These are phyloP conservation scores for Immersiella caudata DNA, from an alignment of 495 filamentous ascomycete genomes.

Conservation along the genomic window DNA sequence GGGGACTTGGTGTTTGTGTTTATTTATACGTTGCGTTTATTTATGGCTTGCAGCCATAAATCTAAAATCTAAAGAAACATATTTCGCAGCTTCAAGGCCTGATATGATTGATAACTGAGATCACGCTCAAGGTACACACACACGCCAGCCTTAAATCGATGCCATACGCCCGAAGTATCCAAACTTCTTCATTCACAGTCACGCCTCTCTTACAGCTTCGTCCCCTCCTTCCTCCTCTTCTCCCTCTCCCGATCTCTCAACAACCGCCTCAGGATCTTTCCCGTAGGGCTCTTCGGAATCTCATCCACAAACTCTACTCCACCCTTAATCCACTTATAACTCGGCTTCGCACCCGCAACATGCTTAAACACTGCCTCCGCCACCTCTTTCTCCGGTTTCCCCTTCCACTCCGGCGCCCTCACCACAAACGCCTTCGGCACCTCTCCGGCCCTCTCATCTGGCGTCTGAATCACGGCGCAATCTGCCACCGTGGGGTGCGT, in stretches of 20 bases:
- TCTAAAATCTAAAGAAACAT: too few species aligned
- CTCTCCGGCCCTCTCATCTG: slow-evolving; percentile 75
- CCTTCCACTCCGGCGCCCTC: slow-evolving; percentile 62
- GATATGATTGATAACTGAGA: too few species aligned
- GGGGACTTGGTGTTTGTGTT: too few species aligned
- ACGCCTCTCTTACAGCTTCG: slow-evolving; percentile 52
- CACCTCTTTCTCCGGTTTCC: slow-evolving; percentile 54
- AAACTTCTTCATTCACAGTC: not conserved
- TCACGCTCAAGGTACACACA: too few species aligned
- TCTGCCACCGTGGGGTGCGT: slow-evolving; percentile 80
- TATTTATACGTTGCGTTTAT: too few species aligned
- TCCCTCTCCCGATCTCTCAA: slow-evolving; percentile 81
- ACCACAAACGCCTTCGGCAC: slow-evolving; percentile 88
- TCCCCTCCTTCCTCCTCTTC: slow-evolving; percentile 62
- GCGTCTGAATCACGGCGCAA: slow-evolving; percentile 80
- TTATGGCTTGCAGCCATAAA: too few species aligned
- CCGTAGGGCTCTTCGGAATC: slow-evolving; percentile 88
- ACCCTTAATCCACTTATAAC: slow-evolving; percentile 88
- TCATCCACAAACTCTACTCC: slow-evolving; percentile 74
- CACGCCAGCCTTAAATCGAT: too few species aligned
- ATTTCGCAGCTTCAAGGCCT: too few species aligned
- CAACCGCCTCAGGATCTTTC: slow-evolving; percentile 85
- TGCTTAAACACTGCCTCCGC: slow-evolving; percentile 69
- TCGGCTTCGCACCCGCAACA: slow-evolving; percentile 80
- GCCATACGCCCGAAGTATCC: too few species aligned